Evolutionary conservation across 176 grass and related monocot genomes (phyloP), one percentile per base, ranked within the genome.

Genomic region (Poa annua): DNA sequence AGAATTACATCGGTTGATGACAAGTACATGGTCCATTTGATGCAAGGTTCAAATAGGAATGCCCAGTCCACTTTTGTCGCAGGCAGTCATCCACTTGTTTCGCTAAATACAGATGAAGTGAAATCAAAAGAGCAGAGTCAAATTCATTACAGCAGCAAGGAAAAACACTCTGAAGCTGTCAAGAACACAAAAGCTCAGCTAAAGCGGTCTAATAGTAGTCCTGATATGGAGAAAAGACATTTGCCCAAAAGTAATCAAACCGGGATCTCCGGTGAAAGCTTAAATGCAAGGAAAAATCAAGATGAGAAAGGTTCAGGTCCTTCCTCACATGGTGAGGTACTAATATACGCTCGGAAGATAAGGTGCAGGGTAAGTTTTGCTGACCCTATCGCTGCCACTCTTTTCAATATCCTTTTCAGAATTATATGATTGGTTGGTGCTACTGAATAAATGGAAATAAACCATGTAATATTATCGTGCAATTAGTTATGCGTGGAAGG

Each of bases 11-110:
- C 72, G 77, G 87, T 93, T 85, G 96, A 98, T 90, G 93, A 98
- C 85, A 95, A 92, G 82, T 98, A 95, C 80, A 95, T 95, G 93
- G 89, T 90, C 69, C 86, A 98, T 76, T 80, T 98, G 87, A 95
- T 98, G 96, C 92, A 94, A 77, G 82, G 81, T 77, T 77, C 82
- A 50, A 77, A 86, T 84, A 88, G 73, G 80, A 95, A 85, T 82
- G 76, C 25, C 69, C 84, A 79, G 61, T 91, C 88, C 63, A 87
- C 70, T 33, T 86, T 76, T 25, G 75, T 74, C 68, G 34, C 75
- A 72, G 61, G 82, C 44, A 90, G 83, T 85, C 83, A 81, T 75
- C 82, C 78, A 66, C 89, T 88, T 87, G 75, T 72, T 87, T 91
- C 77, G 62, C 74, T 83, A 79, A 77, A 79, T 82, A 74, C 21